A percentile compares a stretch with the other conserved stretches of the same genome.
Conservation (phyloP, 129 eudicot genomes). For the Saussurea involucrata region DNA sequence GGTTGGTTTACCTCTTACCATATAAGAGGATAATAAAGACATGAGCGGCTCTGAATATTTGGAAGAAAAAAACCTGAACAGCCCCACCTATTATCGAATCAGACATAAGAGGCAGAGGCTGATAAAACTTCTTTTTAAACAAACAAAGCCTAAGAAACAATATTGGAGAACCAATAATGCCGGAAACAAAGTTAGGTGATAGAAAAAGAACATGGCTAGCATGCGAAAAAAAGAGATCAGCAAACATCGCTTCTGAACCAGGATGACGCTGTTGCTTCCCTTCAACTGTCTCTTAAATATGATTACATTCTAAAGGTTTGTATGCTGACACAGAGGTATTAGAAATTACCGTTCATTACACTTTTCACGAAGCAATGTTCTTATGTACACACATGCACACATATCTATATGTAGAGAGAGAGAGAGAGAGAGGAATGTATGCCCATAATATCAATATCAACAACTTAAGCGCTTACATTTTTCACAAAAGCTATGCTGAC, state of each 20-base stretch:
- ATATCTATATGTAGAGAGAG: background rate
- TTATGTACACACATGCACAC: background rate
- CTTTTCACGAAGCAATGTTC: background rate
- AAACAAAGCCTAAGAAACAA: no score
- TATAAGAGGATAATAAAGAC: no score
- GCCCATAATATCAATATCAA: constrained; percentile 7
- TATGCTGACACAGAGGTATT: background rate
- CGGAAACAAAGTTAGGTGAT: background rate
- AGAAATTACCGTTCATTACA: background rate
- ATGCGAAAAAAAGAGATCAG: background rate
- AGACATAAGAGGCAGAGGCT: no score
- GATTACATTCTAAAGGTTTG: background rate
- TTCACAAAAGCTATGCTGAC: constrained; percentile 90
- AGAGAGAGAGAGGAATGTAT: background rate
- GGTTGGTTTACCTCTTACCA: no score
- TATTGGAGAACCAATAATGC: background rate
- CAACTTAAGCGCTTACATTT: constrained; percentile 55
- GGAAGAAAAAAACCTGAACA: no score
- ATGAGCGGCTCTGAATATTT: no score
- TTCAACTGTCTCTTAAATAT: background rate
- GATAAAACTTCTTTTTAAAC: no score
- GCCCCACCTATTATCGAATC: no score
- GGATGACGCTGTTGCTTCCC: background rate
- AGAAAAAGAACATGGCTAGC: background rate
- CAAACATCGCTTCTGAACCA: background rate